Percentiles rank a stretch among this genome's conserved stretches.
phyloP scores from a whole-genome alignment of 2,329 filamentous ascomycete species.

The Ascosphaera aggregata region DNA sequence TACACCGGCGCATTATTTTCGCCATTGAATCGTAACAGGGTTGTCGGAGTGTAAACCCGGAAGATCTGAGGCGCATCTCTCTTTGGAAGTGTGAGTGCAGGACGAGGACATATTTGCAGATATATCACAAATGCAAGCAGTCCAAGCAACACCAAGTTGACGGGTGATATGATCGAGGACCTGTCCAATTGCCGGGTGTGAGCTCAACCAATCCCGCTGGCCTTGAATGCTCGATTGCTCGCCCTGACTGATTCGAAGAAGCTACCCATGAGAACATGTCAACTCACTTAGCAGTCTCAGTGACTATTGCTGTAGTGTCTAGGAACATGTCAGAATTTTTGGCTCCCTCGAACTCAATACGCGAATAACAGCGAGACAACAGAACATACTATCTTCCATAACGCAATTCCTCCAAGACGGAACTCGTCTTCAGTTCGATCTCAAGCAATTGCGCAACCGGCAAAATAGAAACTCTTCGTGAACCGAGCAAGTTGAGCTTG shows the following conservation, averaged over 20 bases:
- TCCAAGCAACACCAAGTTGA: constrained; percentile 37
- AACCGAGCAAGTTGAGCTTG: no score
- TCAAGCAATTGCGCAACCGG: no score
- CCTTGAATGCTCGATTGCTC: no score
- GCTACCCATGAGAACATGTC: no score
- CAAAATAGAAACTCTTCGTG: no score
- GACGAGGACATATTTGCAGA: constrained; percentile 32
- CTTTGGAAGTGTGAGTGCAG: constrained; percentile 27
- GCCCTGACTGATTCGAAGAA: no score
- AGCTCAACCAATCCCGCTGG: no score
- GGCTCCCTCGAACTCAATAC: no score
- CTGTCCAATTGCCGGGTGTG: constrained; percentile 11
- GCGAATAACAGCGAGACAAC: no score
- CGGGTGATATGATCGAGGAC: constrained; percentile 31
- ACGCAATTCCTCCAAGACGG: no score
- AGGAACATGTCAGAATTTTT: no score
- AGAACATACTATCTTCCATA: neutral
- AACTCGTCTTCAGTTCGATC: no score
- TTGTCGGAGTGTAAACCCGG: constrained; percentile 60
- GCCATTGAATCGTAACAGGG: constrained; percentile 73
- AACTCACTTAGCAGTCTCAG: neutral
- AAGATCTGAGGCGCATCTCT: constrained; percentile 50
- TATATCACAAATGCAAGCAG: constrained; percentile 34
- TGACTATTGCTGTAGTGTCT: neutral
- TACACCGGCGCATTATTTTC: constrained; percentile 51